Evolutionary conservation across 805 yeast species (phyloP), one percentile per base, ranked within the genome.

Genomic region (Zygoascus flipseniorum): DNA sequence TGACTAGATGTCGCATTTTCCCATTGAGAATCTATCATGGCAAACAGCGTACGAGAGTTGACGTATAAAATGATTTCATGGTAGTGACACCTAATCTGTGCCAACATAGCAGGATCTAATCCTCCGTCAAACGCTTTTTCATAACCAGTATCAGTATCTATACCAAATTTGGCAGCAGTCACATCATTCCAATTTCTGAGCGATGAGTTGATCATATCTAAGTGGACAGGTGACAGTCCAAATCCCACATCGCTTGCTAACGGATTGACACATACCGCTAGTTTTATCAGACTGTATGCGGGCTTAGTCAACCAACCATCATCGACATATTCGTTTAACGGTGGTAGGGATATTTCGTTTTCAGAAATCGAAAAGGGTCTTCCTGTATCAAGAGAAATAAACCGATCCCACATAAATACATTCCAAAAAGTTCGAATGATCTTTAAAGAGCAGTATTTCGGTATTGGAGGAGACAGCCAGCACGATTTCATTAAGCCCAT

Each of bases 361-460:
- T 71, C 75, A 16, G 62, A 56, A 35, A 69, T 64, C 31, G 67
- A 70, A 62, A 66, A 68, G 47, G 69, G 67, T 46, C 80, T 66
- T 1, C 85, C 86, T 41, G 73, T 70, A 54, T 79, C 84, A 43
- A 80, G 65, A 5, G 78, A 79, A 55, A 79, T 63, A 14, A 80
- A 55, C 55, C 81, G 70, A 59, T 82, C 87, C 67, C 78, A 68
- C 1, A 78, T 72, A 58, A 75, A 82, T 5, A 76, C 77, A 19
- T 74, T 57, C 81, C 83, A 81, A 61, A 78, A 82, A 1, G 81
- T 72, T 48, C 84, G 68, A 58, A 69, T 69, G 1, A 79, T 74
- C 60, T 81, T 80, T 11, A 72, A 54, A 18, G 59, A 62, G 56
- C 79, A 83, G 61, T 57, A 72, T 11, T 48, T 58, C 19, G 58